These are phyloP conservation scores for Naganishia cerealis DNA, from an alignment of 1,284 basidiomycete genomes.

Conservation along the genomic window DNA sequence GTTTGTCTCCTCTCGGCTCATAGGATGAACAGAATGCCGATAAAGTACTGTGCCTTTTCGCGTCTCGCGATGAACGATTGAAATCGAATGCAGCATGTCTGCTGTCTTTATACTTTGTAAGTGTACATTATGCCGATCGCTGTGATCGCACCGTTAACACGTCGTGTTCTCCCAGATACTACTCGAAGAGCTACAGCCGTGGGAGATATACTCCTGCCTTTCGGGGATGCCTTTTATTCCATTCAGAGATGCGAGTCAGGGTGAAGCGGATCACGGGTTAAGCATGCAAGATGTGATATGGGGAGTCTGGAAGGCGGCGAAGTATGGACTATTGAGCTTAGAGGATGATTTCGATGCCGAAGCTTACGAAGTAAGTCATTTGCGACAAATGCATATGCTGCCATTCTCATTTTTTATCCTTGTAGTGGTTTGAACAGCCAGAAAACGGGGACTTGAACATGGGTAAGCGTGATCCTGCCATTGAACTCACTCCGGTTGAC, in stretches of 20 bases:
- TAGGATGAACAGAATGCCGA: conserved; percentile 64
- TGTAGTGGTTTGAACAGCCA: conserved; percentile 65
- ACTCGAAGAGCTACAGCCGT: conserved; percentile 84
- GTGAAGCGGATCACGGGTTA: conserved; percentile 87
- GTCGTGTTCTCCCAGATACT: conserved; percentile 69
- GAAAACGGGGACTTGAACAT: conserved; percentile 99
- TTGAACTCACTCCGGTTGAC: background rate
- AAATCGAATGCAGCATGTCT: conserved; percentile 94
- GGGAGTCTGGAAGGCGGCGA: conserved; percentile 91
- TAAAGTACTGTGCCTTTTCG: conserved; percentile 75
- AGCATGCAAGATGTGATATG: conserved; percentile 91
- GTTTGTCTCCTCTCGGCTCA: background rate
- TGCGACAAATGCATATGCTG: background rate
- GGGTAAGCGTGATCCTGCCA: conserved; percentile 47
- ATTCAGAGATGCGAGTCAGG: conserved; percentile 93
- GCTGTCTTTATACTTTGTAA: conserved; percentile 82
- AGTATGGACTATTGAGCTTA: conserved; percentile 83
- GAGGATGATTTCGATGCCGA: conserved; percentile 67
- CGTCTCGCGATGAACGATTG: conserved; percentile 74
- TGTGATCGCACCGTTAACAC: conserved; percentile 12
- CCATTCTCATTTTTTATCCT: background rate
- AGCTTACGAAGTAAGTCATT: conserved; percentile 39
- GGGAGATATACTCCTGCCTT: conserved; percentile 90
- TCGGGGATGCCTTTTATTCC: conserved; percentile 88
- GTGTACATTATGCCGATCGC: conserved; percentile 41